Conservation (phyloP, 306 rosid genomes). For the Dryas octopetala region DNA sequence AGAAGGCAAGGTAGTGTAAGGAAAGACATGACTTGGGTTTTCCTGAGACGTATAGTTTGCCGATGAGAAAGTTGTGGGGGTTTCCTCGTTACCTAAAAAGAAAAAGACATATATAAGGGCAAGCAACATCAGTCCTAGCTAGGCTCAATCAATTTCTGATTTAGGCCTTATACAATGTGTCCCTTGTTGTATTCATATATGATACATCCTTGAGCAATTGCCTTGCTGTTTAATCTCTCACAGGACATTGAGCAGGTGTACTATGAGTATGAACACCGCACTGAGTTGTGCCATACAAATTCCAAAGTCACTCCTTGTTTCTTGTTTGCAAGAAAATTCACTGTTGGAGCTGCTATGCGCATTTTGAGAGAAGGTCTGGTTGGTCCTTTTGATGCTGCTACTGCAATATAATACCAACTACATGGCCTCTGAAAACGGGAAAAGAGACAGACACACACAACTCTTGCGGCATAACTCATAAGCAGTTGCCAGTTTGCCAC, state of each 20-base stretch:
- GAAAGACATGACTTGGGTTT: too few relatives aligned
- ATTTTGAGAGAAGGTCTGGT: constrained; percentile 16
- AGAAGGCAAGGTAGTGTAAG: too few relatives aligned
- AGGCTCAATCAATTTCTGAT: too few relatives aligned
- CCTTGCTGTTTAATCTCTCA: constrained; percentile 2
- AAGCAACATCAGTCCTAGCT: too few relatives aligned
- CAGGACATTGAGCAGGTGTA: constrained; percentile 31
- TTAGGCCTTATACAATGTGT: too few relatives aligned
- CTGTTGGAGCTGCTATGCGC: constrained; percentile 21
- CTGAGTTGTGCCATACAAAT: constrained; percentile 18
- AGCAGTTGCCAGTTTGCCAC: not conserved
- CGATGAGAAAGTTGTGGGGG: too few relatives aligned
- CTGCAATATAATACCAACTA: not conserved
- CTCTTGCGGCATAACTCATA: not conserved
- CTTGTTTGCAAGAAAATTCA: constrained; percentile 42
- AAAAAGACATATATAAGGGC: too few relatives aligned
- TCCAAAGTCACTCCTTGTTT: constrained; percentile 20
- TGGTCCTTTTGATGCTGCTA: not conserved
- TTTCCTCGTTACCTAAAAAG: too few relatives aligned
- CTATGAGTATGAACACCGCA: constrained; percentile 24
- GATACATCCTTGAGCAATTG: not conserved
- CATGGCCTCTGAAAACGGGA: not conserved
- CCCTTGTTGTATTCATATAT: too few relatives aligned
- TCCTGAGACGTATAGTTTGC: too few relatives aligned
- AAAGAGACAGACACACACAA: too few relatives aligned